A percentile compares a stretch with the other conserved stretches of the same genome.
Evolutionary conservation across 257 asterid genomes (phyloP).

Genomic region (Mentha longifolia): DNA sequence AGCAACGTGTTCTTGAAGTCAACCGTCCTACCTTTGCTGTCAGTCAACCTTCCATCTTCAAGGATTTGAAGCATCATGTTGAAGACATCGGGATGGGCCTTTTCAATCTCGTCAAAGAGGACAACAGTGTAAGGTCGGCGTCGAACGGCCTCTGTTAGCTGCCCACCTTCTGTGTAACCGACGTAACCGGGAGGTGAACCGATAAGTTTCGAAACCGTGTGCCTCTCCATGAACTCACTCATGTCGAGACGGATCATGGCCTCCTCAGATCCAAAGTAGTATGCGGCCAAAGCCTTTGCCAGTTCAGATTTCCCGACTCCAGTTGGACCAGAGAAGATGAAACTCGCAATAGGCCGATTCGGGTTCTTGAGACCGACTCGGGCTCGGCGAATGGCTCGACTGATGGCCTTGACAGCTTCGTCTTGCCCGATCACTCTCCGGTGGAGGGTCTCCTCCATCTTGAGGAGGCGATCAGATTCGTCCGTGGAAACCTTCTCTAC

Average conservation of each 20-base stretch:
- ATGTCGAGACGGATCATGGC: conserved; percentile 88
- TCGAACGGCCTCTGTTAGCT: conserved; percentile 78
- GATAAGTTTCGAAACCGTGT: conserved; percentile 76
- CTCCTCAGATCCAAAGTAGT: conserved; percentile 85
- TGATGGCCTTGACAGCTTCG: conserved; percentile 79
- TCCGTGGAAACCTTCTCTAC: conserved; percentile 92
- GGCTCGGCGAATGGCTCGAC: conserved; percentile 84
- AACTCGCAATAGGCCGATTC: conserved; percentile 82
- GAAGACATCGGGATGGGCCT: conserved; percentile 84
- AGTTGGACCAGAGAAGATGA: conserved; percentile 89
- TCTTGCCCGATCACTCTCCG: conserved; percentile 74
- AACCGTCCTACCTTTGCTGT: conserved; percentile 79
- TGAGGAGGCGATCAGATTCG: conserved; percentile 92
- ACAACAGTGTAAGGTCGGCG: conserved; percentile 78
- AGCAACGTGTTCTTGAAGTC: conserved; percentile 84
- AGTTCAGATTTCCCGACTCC: conserved; percentile 94
- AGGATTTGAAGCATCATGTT: conserved; percentile 86
- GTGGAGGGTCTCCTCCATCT: conserved; percentile 97
- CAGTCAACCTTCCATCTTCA: conserved; percentile 87
- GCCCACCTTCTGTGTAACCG: conserved; percentile 85
- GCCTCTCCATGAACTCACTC: conserved; percentile 96
- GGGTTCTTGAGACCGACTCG: conserved; percentile 91
- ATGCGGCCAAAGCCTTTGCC: conserved; percentile 76
- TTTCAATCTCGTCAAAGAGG: conserved; percentile 83
- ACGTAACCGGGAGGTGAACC: conserved; percentile 94